A percentile compares a stretch with the other conserved stretches of the same genome.
Conservation (phyloP, 768 basidiomycete genomes). For the Amanita phalloides region DNA sequence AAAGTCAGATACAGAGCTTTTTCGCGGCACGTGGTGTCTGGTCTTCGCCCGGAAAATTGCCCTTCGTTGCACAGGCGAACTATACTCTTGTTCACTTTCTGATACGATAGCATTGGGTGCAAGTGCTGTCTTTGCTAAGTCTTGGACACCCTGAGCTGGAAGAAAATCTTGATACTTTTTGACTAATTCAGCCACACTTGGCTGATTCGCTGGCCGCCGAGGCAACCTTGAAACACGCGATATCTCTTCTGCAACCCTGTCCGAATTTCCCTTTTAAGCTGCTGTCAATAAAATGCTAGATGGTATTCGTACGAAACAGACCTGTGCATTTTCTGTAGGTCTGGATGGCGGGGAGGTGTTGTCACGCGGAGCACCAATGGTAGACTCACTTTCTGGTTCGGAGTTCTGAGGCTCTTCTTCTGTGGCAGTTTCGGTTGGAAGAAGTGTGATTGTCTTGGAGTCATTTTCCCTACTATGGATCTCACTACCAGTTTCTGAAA, state of each 20-base stretch:
- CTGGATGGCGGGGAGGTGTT: conserved; percentile 12
- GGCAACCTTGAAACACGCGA: conserved; percentile 27
- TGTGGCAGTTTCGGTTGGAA: neutral
- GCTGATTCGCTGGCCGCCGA: conserved; percentile 40
- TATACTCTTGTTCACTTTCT: conserved; percentile 79
- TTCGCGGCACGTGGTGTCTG: conserved; percentile 41
- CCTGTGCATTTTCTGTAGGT: neutral
- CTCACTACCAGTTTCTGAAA: neutral
- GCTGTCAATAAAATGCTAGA: neutral
- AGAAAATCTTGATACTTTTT: conserved; percentile 72
- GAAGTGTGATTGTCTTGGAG: neutral
- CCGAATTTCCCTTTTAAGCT: neutral
- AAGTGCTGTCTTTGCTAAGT: conserved; percentile 61
- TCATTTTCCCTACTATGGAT: neutral
- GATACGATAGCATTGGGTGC: conserved; percentile 50
- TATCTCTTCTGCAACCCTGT: neutral
- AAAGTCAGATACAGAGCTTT: conserved; percentile 70
- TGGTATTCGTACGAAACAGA: neutral
- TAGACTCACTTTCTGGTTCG: conserved; percentile 76
- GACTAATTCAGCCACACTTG: conserved; percentile 78
- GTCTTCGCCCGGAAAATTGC: conserved; percentile 28
- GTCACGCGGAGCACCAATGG: conserved; percentile 52
- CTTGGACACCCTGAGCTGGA: conserved; percentile 61
- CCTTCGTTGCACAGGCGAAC: conserved; percentile 2
- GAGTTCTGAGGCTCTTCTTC: conserved; percentile 23